Base-by-base conservation (phyloP, 2,329 filamentous ascomycete species). In the Alternaria solani region DNA sequence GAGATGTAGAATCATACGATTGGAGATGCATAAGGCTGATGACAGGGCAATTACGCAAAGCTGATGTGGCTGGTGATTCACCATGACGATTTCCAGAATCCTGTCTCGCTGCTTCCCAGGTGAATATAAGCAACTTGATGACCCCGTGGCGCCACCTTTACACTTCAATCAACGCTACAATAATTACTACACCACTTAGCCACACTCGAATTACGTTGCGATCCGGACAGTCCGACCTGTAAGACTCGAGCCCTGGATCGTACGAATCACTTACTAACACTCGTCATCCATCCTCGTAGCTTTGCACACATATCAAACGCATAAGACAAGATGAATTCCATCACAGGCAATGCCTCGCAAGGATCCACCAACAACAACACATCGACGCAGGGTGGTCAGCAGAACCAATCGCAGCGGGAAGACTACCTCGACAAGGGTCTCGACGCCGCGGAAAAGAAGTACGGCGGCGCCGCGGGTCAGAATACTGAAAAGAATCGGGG, bases 361-460 rank as follows among this genome's bases (percentile, higher is more conserved):
- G 38, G 12, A 41, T 18, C 38, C 26, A 53, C 51, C 20, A 34
- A 38, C 57, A 56, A 58, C 32, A 23, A 49, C 30, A 34, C 48
- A 20, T 49, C 55, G 25, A 42, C 51, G 23, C n/a, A 47, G 23
- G 39, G 47, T 28, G 38, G 32, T 34, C 42, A 44, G 26, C 20
- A 34, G 30, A 49, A 52, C 44, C 54, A 57, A 47, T 47, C 46
- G n/a, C 51, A 53, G 26, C 43, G 55, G 18, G 56, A 66, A 48
- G 64, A 66, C 49, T 64, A 64, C 43, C 48, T 62, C 28, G 62
- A 66, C 64, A 66, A 66, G 51, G 64, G 61, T 25, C 62, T 66
- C 28, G 64, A 64, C 30, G 43, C 58, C 47, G 64, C 54, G 28
- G 73, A 57, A 80, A 82, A 81, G 75, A 85, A 84, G 73, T 78